Conservation (phyloP, 164 flowering plant genomes). For the Litsea cubeba region DNA sequence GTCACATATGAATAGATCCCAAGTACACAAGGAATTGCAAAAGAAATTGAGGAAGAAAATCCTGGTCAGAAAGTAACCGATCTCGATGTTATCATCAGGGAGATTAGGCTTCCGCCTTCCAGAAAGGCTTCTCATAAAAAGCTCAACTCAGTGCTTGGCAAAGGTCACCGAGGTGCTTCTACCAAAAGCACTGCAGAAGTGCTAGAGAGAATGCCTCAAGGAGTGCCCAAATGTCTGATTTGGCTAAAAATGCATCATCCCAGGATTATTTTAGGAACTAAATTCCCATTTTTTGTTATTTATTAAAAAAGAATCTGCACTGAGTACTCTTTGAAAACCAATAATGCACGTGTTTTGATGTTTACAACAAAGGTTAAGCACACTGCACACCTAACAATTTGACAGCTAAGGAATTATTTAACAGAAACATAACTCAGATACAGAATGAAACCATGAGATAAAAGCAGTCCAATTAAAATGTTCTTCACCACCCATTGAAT, state of each 20-base stretch:
- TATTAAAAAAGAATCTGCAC: background rate
- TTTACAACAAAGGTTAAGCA: background rate
- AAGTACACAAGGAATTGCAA: background rate
- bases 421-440: background rate
- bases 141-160: conserved; percentile 13
- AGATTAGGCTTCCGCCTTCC: conserved; percentile 12
- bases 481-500: too few relatives aligned
- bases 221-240: conserved; percentile 27
- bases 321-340: too few relatives aligned
- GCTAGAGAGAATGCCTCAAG: conserved; percentile 13
- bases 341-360: background rate
- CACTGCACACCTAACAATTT: background rate
- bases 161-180: conserved; percentile 11
- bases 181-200: conserved; percentile 6
- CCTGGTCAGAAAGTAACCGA: conserved; percentile 22
- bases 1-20: background rate
- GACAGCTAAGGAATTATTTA: background rate
- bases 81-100: conserved; percentile 23
- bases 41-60: background rate
- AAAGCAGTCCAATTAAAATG: background rate
- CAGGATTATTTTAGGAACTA: background rate
- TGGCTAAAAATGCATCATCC: conserved; percentile 29
- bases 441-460: background rate
- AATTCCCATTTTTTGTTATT: too few relatives aligned
- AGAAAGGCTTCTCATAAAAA: conserved; percentile 15